Percentiles rank a stretch among this genome's conserved stretches.
Conservation (phyloP, 805 yeast genomes). For the Priceomyces castillae region DNA sequence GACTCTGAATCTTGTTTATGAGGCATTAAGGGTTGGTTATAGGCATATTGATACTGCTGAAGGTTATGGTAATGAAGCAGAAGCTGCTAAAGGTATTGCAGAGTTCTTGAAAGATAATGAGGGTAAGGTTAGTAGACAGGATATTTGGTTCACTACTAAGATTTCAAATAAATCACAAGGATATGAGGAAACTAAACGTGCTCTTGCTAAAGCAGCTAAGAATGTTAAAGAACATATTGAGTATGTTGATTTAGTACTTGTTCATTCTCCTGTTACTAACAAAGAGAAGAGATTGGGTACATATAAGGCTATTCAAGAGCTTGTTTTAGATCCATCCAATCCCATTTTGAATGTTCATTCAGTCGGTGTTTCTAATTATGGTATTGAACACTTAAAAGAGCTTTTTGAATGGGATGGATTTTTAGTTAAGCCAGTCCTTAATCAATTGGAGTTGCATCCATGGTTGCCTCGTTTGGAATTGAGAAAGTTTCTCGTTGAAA, state of each 20-base stretch:
- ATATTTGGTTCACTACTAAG: conserved; percentile 39
- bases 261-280: conserved; percentile 51
- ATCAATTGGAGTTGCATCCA: conserved; percentile 83
- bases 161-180: conserved; percentile 31
- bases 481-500: conserved; percentile 54
- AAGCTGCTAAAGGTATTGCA: conserved; percentile 57
- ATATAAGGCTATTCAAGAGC: conserved; percentile 74
- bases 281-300: conserved; percentile 53
- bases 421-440: conserved; percentile 53
- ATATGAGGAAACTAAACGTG: conserved; percentile 31
- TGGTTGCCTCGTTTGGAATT: conserved; percentile 71
- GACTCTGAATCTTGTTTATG: conserved; percentile 45
- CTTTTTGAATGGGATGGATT: conserved; percentile 55
- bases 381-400: conserved; percentile 57
- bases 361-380: conserved; percentile 79
- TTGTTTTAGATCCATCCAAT: conserved; percentile 37
- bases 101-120: conserved; percentile 49
- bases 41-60: conserved; percentile 76
- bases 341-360: conserved; percentile 56
- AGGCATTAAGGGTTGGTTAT: conserved; percentile 64
- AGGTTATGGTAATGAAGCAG: conserved; percentile 61
- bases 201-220: conserved; percentile 27
- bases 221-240: conserved; percentile 31
- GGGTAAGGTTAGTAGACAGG: conserved; percentile 22
- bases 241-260: conserved; percentile 39